Percentiles rank a stretch among this genome's conserved stretches.
Conservation (phyloP, 441 rosid genomes). For the Brassica balearica region DNA sequence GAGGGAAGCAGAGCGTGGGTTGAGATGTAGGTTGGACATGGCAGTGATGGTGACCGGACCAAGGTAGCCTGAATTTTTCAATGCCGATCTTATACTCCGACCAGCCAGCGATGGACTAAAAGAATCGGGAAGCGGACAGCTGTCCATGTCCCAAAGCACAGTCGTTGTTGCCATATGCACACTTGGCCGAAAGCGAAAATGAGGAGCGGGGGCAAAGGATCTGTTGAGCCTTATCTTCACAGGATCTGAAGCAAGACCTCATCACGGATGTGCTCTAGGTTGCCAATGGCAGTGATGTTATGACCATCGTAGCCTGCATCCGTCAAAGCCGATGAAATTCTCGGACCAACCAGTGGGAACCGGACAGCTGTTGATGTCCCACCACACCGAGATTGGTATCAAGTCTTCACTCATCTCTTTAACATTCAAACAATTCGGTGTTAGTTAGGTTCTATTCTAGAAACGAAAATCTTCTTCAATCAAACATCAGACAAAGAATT, state of each 20-base stretch:
- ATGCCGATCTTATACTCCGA: neutral
- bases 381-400: slow-evolving; percentile 6
- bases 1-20: neutral
- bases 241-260: neutral
- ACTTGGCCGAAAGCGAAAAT: neutral
- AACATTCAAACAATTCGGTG: neutral
- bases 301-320: neutral
- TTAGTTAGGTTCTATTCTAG: neutral
- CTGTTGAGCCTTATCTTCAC: too few relatives aligned
- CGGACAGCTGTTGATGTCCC: slow-evolving; percentile 10
- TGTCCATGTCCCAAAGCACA: slow-evolving; percentile 1
- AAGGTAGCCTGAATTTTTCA: neutral
- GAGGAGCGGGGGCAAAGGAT: neutral
- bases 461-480: neutral
- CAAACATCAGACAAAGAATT: neutral
- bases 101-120: neutral
- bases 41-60: neutral
- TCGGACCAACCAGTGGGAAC: slow-evolving; percentile 8
- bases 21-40: neutral
- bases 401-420: neutral
- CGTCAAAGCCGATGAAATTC: neutral
- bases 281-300: slow-evolving; percentile 1
- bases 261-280: slow-evolving; percentile 1
- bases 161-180: neutral
- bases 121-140: neutral